Evolutionary conservation across 768 basidiomycete genomes (phyloP), one percentile per base, ranked within the genome.

Genomic region (Suillus paluster): DNA sequence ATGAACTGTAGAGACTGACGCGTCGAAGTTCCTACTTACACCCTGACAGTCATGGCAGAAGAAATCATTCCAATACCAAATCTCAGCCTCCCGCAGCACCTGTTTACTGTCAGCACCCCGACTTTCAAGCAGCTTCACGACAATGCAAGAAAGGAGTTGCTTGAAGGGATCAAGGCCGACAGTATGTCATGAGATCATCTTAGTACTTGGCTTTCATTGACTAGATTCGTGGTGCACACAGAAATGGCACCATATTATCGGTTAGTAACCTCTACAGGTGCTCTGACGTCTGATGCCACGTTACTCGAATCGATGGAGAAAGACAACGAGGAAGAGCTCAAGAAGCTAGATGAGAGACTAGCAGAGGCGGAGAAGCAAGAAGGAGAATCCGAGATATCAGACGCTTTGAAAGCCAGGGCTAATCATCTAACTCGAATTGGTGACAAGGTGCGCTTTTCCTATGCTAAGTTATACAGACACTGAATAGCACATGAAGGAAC

Each of bases 361-460:
- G 86, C 83, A 58, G 95, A 97, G 67, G 95, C 97, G 0, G 84
- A 94, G 78, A 90, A 92, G 79, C 92, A 87, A 3, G 89, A 96
- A 70, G 97, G 96, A 62, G 96, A 98, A 74, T 90, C 90, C 1
- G 97, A 99, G 75, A 93, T 98, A 61, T 88, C 88, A 21, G 97
- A 99, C 68, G 90, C 89, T 1, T 81, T 98, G 44, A 86, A 90
- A 60, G 91, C 90, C 1, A 83, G 88, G 64, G 97, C 97, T 21
- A 90, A 87, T 65, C 95, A 95, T 77, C 73, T 95, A 9, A 94
- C 94, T 12, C 82, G 85, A 66, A 97, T 98, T 67, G 97, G 96
- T 3, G 94, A 96, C 76, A 95, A 82, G 78, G 82, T 82, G 60
- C 49, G 70, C 63, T 7, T 1, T 21, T 39, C 6, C 39, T 55